Evolutionary conservation across 208 protist genomes (phyloP).

Genomic region (Acanthamoeba royreba): DNA sequence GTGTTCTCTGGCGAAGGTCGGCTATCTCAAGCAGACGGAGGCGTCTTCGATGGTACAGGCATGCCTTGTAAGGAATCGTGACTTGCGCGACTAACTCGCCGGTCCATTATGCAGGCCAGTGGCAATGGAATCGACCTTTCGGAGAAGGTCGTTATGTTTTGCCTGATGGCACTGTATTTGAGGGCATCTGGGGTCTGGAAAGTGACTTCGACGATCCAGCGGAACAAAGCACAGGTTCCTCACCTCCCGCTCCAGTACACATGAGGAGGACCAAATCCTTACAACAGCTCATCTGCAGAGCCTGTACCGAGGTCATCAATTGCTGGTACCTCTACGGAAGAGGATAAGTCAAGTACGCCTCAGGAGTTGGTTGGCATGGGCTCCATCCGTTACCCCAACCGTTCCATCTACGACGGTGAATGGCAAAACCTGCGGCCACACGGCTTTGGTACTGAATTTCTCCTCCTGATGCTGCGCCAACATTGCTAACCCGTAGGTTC

Average conservation of each 20-base stretch:
- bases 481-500: too few relatives aligned
- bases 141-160: not conserved
- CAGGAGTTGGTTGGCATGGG: not conserved
- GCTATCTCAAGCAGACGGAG: not conserved
- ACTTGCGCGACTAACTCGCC: too few relatives aligned
- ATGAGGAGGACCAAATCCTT: too few relatives aligned
- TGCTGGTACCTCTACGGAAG: not conserved
- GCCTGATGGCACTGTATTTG: not conserved
- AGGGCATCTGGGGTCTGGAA: not conserved
- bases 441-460: not conserved
- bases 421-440: not conserved
- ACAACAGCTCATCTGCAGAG: not conserved
- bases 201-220: not conserved
- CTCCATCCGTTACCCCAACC: not conserved
- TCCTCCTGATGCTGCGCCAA: too few relatives aligned
- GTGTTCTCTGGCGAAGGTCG: not conserved
- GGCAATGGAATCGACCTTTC: not conserved
- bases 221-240: not conserved
- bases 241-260: too few relatives aligned
- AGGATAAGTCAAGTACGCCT: not conserved
- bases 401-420: not conserved
- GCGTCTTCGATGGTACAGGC: not conserved
- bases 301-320: not conserved
- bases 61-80: too few relatives aligned
- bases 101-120: not conserved